These are phyloP conservation scores for Iris macrosiphon DNA, from an alignment of 106 monocot genomes.

Conservation along the genomic window DNA sequence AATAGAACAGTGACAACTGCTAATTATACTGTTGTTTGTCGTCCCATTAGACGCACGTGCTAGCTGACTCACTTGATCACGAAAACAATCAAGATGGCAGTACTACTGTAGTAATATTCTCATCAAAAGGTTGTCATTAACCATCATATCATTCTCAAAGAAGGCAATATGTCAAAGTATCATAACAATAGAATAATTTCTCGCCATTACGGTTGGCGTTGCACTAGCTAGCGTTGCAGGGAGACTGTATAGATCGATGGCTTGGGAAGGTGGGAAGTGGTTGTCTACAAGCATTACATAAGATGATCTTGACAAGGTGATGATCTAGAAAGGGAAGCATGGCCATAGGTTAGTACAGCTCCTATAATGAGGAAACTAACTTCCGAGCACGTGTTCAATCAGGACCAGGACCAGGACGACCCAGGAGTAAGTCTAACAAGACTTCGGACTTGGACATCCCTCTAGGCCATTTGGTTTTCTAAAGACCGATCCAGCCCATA, in stretches of 20 bases:
- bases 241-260: slow-evolving; percentile 11
- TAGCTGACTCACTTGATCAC: too few species aligned
- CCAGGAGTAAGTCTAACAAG: too few species aligned
- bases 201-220: background rate
- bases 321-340: slow-evolving; percentile 31
- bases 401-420: too few species aligned
- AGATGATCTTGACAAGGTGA: slow-evolving; percentile 24
- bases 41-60: too few species aligned
- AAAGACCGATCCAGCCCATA: too few species aligned
- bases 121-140: background rate
- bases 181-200: slow-evolving; percentile 3
- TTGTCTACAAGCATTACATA: slow-evolving; percentile 50
- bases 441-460: too few species aligned
- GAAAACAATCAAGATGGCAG: too few species aligned
- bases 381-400: too few species aligned
- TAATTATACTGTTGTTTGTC: too few species aligned
- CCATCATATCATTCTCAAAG: slow-evolving; percentile 7
- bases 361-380: slow-evolving; percentile 17
- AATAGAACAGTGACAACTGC: too few species aligned
- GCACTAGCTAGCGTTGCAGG: background rate
- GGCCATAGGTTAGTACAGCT: slow-evolving; percentile 2
- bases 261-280: slow-evolving; percentile 44
- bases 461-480: too few species aligned
- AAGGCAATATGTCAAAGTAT: slow-evolving; percentile 3
- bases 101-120: background rate